Percentiles rank a stretch among this genome's conserved stretches.
These are phyloP conservation scores for Diaporthe sp. DNA, from an alignment of 2,329 filamentous ascomycete genomes.

Conservation along the genomic window DNA sequence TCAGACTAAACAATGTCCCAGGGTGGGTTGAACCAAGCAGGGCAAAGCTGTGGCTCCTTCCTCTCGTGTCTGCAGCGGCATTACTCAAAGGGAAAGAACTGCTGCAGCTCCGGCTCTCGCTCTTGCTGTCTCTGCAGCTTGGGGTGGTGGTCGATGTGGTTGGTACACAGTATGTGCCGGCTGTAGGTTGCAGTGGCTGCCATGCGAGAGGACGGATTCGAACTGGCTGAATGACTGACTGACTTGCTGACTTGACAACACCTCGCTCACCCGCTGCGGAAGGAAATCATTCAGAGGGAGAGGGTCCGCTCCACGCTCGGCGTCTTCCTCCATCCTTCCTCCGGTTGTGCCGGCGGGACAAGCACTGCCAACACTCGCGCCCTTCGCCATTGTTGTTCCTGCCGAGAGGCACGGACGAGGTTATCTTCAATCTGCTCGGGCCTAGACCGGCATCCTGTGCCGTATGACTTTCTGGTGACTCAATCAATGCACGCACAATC, in stretches of 20 bases:
- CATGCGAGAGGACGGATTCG: conserved; percentile 1
- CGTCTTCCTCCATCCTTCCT: too few relatives aligned
- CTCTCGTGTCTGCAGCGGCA: conserved; percentile 15
- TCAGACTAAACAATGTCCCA: not conserved
- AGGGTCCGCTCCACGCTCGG: too few relatives aligned
- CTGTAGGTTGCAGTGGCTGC: not conserved
- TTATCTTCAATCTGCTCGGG: not conserved
- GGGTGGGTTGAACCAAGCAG: too few relatives aligned
- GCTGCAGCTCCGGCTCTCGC: not conserved
- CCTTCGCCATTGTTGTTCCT: not conserved
- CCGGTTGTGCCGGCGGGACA: not conserved
- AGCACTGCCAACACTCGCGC: not conserved
- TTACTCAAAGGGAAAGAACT: not conserved
- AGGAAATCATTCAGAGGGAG: too few relatives aligned
- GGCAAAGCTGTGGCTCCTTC: not conserved
- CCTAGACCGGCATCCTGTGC: not conserved
- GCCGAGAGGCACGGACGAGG: conserved; percentile 2
- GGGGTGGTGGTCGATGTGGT: not conserved
- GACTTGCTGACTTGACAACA: not conserved
- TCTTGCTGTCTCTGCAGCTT: not conserved
- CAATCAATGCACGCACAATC: not conserved
- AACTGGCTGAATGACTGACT: not conserved
- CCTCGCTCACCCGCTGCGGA: not conserved
- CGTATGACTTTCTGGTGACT: not conserved
- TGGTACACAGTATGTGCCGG: not conserved